Evolutionary conservation across 2,329 filamentous ascomycete species (phyloP), one percentile per base, ranked within the genome.

Genomic region (Aspergillus versicolor): DNA sequence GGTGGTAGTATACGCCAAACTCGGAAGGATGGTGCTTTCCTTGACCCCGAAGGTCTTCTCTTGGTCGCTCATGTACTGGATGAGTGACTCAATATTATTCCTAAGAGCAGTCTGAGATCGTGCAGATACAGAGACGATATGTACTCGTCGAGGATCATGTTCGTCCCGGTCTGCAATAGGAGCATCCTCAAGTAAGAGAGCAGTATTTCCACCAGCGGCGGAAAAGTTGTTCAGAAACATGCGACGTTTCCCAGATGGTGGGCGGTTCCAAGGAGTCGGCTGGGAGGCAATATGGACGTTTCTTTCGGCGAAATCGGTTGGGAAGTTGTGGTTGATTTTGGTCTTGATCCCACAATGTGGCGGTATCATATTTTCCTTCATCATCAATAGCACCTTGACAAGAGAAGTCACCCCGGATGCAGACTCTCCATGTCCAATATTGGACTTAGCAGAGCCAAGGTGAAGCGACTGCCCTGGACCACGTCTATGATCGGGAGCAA

Each of bases 161-260:
- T 15, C 37, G 61, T 65, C 65, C 52, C 34, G 12, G 64, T 67
- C 57, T 62, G 53, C 55, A 70, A 70, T 51, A 6, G 84, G 84
- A 0, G 78, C 83, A 60, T 89, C 87, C 66, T 89, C 84, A 2
- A 90, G 65, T 6, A 90, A 70, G 22, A 90, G 70, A 15, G 85
- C 84, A 1, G 87, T 89, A 72, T 91, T 91, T 15, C 88, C 88
- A 54, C 88, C 88, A 43, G 87, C 85, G 2, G 88, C 89, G 60
- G 82, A 82, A 65, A 89, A 90, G 71, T 88, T 89, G 75, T 90
- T 90, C 61, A 89, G 71, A 24, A 78, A 71, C 0, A 77, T 73
- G 6, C 71, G 69, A 2, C 81, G 71, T 52, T 72, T 71, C 30
- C 68, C 67, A 17, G 62, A 59, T 19, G 56, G 44, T 12, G 59